These are phyloP conservation scores for Simmondsia chinensis DNA, from an alignment of 148 eudicot genomes.

Conservation along the genomic window DNA sequence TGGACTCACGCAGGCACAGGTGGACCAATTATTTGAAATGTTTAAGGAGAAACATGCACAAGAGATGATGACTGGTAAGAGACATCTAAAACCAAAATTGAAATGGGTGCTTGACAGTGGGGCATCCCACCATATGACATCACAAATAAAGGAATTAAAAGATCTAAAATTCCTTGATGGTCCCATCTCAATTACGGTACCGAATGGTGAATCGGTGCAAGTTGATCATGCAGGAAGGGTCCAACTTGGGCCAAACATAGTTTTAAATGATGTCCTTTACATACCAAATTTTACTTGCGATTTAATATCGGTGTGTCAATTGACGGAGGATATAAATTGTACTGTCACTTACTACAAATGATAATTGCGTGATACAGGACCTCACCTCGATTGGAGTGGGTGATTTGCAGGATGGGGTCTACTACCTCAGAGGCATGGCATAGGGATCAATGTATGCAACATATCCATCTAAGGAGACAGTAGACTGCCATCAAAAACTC, in stretches of 20 bases:
- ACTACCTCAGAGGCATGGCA: not conserved
- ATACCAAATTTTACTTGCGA: not conserved
- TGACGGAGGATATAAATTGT: not conserved
- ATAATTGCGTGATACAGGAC: constrained; percentile 1
- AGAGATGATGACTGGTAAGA: not conserved
- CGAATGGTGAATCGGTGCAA: not conserved
- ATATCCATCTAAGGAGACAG: no score
- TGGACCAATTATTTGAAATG: not conserved
- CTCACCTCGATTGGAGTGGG: constrained; percentile 2
- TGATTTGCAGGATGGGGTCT: not conserved
- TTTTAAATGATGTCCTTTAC: not conserved
- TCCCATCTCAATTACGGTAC: not conserved
- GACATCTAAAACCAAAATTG: no score
- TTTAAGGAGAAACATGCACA: not conserved
- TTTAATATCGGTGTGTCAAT: not conserved
- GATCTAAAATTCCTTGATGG: not conserved
- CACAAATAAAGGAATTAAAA: not conserved
- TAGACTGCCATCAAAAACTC: not conserved
- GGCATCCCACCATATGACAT: not conserved
- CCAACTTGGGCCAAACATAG: not conserved
- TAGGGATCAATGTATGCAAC: not conserved
- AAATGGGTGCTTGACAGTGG: not conserved
- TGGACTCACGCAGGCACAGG: not conserved
- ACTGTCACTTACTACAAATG: not conserved
- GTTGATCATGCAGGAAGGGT: not conserved